Conservation (phyloP, 1,284 basidiomycete genomes). For the Calocybe gambosa region DNA sequence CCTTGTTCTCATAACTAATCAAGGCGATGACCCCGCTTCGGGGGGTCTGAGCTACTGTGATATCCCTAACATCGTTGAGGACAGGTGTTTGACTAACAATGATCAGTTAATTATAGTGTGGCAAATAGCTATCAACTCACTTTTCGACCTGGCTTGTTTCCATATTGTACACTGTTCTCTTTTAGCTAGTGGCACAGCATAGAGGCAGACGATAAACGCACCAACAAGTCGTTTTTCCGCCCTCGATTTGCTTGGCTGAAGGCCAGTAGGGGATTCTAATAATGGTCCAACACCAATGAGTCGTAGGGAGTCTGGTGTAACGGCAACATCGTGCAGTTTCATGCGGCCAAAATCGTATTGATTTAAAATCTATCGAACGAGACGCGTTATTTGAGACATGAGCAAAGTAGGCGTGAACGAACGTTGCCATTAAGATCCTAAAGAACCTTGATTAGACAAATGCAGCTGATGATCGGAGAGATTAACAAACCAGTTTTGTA, state of each 20-base stretch:
- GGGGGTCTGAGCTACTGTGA: constrained; percentile 49
- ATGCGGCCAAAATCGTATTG: constrained; percentile 60
- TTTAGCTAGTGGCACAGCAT: background rate
- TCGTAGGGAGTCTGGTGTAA: constrained; percentile 60
- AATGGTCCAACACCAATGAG: constrained; percentile 70
- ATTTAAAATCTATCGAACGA: constrained; percentile 40
- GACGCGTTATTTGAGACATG: background rate
- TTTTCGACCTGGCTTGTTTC: constrained; percentile 58
- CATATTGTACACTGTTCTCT: constrained; percentile 60
- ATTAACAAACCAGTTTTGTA: constrained; percentile 29
- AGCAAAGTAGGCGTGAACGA: background rate
- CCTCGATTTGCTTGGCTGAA: constrained; percentile 66
- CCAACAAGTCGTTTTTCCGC: constrained; percentile 75
- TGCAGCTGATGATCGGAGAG: background rate
- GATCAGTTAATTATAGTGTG: background rate
- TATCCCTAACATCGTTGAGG: constrained; percentile 72
- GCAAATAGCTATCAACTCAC: constrained; percentile 32
- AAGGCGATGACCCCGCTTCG: constrained; percentile 55
- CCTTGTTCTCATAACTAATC: constrained; percentile 71
- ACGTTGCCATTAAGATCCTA: constrained; percentile 29
- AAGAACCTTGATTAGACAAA: background rate
- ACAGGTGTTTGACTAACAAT: constrained; percentile 65
- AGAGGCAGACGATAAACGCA: constrained; percentile 25
- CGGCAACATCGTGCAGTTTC: constrained; percentile 66
- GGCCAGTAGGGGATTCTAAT: constrained; percentile 52